These are phyloP conservation scores for Bidens hawaiensis DNA, from an alignment of 140 eudicot species.

Conservation along the genomic window DNA sequence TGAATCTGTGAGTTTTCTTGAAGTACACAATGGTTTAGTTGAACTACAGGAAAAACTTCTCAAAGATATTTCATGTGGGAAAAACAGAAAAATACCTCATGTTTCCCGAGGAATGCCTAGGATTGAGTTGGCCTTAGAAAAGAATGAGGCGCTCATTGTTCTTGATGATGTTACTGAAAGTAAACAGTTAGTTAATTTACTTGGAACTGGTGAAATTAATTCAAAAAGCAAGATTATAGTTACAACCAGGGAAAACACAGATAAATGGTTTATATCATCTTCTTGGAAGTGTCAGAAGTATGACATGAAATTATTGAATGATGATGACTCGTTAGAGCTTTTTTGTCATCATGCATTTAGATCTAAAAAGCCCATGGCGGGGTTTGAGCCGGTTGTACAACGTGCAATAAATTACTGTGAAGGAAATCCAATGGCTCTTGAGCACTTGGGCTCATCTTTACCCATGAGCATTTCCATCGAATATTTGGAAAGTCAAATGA, in stretches of 20 bases:
- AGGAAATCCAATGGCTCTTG: slow-evolving; percentile 17
- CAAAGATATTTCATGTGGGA: slow-evolving; percentile 11
- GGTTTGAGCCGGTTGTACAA: slow-evolving; percentile 1
- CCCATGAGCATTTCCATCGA: not conserved
- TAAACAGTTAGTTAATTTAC: slow-evolving; percentile 10
- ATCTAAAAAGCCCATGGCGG: slow-evolving; percentile 16
- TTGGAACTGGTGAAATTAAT: slow-evolving; percentile 21
- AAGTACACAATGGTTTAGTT: not conserved
- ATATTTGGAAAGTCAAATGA: not conserved
- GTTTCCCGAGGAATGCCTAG: not conserved
- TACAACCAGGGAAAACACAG: too few relatives aligned
- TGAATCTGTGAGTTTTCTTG: slow-evolving; percentile 15
- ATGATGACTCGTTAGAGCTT: slow-evolving; percentile 18
- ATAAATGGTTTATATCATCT: not conserved
- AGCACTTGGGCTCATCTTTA: slow-evolving; percentile 11
- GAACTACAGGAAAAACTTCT: slow-evolving; percentile 21
- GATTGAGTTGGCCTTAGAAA: slow-evolving; percentile 14
- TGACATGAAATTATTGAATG: slow-evolving; percentile 1
- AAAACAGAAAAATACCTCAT: not conserved
- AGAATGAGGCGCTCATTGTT: slow-evolving; percentile 24
- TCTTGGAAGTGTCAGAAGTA: not conserved
- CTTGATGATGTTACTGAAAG: slow-evolving; percentile 27
- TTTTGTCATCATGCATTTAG: slow-evolving; percentile 29
- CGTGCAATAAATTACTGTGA: slow-evolving; percentile 1
- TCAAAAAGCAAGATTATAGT: too few relatives aligned